Evolutionary conservation across 108 stramenopile genomes (phyloP), one percentile per base, ranked within the genome.

Genomic region (Thalassiosira profunda): DNA sequence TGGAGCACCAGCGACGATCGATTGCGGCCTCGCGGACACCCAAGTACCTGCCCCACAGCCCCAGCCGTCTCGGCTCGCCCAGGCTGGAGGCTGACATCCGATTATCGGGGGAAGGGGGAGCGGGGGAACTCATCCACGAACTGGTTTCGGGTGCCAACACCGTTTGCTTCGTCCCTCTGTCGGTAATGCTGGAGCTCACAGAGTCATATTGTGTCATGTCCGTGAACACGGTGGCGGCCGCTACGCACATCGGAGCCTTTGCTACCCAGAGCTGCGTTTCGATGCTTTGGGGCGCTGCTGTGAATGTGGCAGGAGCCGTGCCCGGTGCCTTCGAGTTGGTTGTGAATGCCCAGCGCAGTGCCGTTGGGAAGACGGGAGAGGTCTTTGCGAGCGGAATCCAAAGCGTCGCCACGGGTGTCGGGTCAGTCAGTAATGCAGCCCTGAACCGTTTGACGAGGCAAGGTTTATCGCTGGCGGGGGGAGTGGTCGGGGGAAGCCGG

Each of bases 401-500:
- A 52, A 89, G 87, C 53, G 93, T 92, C 20, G 93, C 93, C 2
- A 90, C 89, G 10, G 93, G 90, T 15, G 91, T 92, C n/a, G 90
- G 89, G 21, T 90, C 88, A 11, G 90, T 83, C 2, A 85, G 87
- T 55, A 89, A 74, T 83, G 76, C 88, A 65, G 41, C 79, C 3
- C 41, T 75, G 49, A 74, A 71, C 41, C 42, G 68, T 5, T 45
- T 79, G 55, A 61, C 68, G 36, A 37, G 72, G 25, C 56, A 73
- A 37, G 75, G 74, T 30, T 54, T 72, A 12, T 71, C 83, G 11
- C 34, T 79, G 46, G 69, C 77, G 33, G 64, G 78, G 44, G 56
- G 67, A 2, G 76, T 52, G n/a, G 65, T 67, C 15, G 33, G 64
- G 25, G 52, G 40, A 41, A 53, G 30, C 17, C 43, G 59, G 14